phyloP scores from a whole-genome alignment of 257 asterid species.

The Cinchona pubescens region DNA sequence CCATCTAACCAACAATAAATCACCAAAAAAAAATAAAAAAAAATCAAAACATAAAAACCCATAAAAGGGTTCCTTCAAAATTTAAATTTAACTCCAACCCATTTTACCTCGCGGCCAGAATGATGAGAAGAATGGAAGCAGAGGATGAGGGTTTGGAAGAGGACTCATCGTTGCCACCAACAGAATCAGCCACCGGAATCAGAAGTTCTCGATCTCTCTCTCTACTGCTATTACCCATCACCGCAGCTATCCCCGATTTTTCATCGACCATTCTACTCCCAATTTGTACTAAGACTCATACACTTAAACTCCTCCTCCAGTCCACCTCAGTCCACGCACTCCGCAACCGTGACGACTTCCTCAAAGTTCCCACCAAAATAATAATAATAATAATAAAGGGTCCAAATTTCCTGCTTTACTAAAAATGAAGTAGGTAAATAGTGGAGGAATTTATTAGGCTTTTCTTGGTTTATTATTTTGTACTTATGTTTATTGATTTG shows the following conservation, averaged over 20 bases:
- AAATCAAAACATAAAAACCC: background rate
- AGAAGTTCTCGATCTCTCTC: conserved; percentile 93
- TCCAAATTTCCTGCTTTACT: background rate
- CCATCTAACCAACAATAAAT: background rate
- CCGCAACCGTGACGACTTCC: background rate
- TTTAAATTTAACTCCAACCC: background rate
- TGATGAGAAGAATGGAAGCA: conserved; percentile 53
- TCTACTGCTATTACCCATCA: conserved; percentile 48
- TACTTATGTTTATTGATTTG: background rate
- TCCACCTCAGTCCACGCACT: background rate
- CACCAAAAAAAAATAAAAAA: too few species aligned
- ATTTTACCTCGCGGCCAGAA: conserved; percentile 74
- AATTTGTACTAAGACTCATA: background rate
- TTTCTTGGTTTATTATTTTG: background rate
- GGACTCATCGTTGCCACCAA: conserved; percentile 41
- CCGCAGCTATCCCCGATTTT: conserved; percentile 47
- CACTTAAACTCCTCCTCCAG: background rate
- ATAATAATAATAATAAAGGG: too few species aligned
- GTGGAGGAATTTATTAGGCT: background rate
- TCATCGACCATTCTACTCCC: conserved; percentile 63
- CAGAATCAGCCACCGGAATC: conserved; percentile 76
- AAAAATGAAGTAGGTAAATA: background rate
- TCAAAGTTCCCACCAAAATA: background rate
- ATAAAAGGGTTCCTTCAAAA: background rate
- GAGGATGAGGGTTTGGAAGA: conserved; percentile 53